Evolutionary conservation across 2,329 filamentous ascomycete species (phyloP), one percentile per base, ranked within the genome.

Genomic region (Pyricularia sp.): DNA sequence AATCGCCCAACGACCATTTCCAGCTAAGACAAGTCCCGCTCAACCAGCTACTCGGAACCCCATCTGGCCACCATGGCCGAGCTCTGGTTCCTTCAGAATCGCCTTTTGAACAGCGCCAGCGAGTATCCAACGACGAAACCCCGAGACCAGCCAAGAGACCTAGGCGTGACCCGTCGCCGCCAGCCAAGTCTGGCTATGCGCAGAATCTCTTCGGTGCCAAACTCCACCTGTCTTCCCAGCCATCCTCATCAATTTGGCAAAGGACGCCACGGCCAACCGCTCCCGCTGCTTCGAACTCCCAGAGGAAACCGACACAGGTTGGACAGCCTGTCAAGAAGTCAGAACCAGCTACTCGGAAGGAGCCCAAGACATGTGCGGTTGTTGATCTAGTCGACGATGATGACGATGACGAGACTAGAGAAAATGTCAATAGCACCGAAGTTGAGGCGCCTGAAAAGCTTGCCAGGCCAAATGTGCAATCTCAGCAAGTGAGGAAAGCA

Each of bases 21-120:
- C 76, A 76, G 60, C 73, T 76, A 16, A 75, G 73, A 19, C 78
- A 81, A 60, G 74, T 78, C 26, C 76, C 78, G 28, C 72, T 81
- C n/a, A 81, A 85, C 69, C 80, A 86, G 62, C 70, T 91, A 16
- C 79, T 92, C 31, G 87, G 87, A 1, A 85, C 84, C 1, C 84
- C 84, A 12, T 86, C 82, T 65, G 84, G 86, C 0, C 82, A 84
- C 9, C 80, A 86, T 70, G 86, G 86, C 0, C 86, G 87, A 70
- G 82, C 87, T 2, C 68, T 78, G 2, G 71, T 87, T 3, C 81
- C 84, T 0, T 75, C 72, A 8, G 81, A 81, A 64, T 90, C 88
- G 0, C 88, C 89, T 0, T 91, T 85, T 67, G 88, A 91, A 68
- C 76, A 84, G 65, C 77, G 81, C 49, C 78, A 80, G 71, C 78